Percentiles rank a stretch among this genome's conserved stretches.
Evolutionary conservation across 345 rosid species (phyloP).

Genomic region (Leavenworthia alabamica): DNA sequence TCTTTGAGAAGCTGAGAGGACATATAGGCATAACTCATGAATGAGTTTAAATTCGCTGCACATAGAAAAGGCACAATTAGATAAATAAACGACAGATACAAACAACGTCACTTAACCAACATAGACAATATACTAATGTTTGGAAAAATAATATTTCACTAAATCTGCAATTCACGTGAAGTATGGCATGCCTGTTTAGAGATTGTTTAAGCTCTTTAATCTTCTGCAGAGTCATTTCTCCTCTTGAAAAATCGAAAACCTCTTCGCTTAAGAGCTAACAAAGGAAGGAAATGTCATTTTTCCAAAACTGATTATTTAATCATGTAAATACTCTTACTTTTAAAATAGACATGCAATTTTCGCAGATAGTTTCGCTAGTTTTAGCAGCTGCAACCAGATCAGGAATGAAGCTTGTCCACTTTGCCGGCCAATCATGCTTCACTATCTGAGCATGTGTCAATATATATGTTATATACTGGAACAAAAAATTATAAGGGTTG

Average conservation of each 20-base stretch:
- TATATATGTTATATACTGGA: constrained; percentile 16
- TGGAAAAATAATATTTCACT: background rate
- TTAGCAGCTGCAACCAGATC: constrained; percentile 98
- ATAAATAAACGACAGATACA: background rate
- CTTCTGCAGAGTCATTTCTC: constrained; percentile 97
- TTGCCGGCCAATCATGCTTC: constrained; percentile 98
- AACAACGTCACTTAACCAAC: background rate
- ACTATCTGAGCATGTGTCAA: constrained; percentile 53
- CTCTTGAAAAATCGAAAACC: constrained; percentile 98
- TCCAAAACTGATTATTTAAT: constrained; percentile 9
- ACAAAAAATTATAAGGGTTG: background rate
- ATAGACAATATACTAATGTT: background rate
- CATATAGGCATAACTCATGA: constrained; percentile 94
- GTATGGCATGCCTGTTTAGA: constrained; percentile 57
- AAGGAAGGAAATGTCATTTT: constrained; percentile 12
- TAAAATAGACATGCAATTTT: constrained; percentile 94
- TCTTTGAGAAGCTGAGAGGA: constrained; percentile 93
- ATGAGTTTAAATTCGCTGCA: constrained; percentile 97
- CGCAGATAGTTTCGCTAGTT: constrained; percentile 99
- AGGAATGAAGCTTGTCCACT: constrained; percentile 97
- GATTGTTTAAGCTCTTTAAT: constrained; percentile 98
- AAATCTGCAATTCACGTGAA: background rate
- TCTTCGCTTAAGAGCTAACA: constrained; percentile 94
- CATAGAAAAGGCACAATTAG: constrained; percentile 24
- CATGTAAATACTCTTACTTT: constrained; percentile 45